phyloP scores from a whole-genome alignment of 345 rosid species.

The Eucalyptus pumila region DNA sequence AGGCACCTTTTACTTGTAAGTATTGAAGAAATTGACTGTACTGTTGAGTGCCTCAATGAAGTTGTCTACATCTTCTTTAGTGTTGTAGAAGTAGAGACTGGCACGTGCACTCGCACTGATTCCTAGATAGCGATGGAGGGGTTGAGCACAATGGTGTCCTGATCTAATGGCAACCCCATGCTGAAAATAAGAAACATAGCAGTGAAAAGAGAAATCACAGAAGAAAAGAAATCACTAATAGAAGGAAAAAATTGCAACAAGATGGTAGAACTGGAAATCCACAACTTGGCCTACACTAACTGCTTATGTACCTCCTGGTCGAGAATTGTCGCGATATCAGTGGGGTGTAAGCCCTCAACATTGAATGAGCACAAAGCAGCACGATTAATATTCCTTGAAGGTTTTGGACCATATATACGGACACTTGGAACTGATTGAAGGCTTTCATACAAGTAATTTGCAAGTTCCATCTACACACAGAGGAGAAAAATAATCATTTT shows the following conservation, averaged over 20 bases:
- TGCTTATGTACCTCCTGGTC: constrained; percentile 69
- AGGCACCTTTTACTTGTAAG: constrained; percentile 37
- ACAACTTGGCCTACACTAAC: not conserved
- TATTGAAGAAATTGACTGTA: constrained; percentile 65
- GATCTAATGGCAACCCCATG: constrained; percentile 96
- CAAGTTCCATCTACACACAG: constrained; percentile 42
- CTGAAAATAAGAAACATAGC: constrained; percentile 23
- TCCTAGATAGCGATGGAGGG: constrained; percentile 79
- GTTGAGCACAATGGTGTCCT: constrained; percentile 97
- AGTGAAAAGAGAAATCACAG: not conserved
- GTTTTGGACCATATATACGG: constrained; percentile 81
- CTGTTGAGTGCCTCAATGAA: constrained; percentile 65
- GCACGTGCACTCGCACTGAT: constrained; percentile 84
- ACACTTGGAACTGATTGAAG: constrained; percentile 46
- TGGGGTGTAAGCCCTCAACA: constrained; percentile 68
- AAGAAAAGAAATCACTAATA: not conserved
- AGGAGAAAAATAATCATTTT: not conserved
- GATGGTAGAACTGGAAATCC: not conserved
- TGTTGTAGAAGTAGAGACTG: constrained; percentile 89
- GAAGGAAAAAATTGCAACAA: not conserved
- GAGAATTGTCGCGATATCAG: constrained; percentile 84
- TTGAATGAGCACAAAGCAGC: constrained; percentile 91
- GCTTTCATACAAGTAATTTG: constrained; percentile 57
- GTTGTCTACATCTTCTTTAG: constrained; percentile 70
- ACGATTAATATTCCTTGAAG: constrained; percentile 42